Conservation (phyloP, 2,329 filamentous ascomycete genomes). For the Ascochyta fabae region DNA sequence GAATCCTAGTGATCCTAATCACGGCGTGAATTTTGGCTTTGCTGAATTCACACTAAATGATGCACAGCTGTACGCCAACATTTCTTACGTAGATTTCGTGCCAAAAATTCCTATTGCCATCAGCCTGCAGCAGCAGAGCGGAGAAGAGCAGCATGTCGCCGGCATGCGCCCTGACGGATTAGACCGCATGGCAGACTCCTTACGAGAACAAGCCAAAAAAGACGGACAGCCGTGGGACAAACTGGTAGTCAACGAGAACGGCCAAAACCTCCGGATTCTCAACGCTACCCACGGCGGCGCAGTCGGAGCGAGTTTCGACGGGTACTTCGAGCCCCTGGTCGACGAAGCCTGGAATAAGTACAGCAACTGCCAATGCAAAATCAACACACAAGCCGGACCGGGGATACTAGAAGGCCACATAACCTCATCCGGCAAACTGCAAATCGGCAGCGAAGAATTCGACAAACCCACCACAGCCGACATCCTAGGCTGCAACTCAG, state of each 20-base stretch:
- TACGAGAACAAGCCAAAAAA: conserved; percentile 10
- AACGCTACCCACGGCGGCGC: conserved; percentile 14
- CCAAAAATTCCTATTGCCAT: conserved; percentile 12
- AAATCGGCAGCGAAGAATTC: conserved; percentile 12
- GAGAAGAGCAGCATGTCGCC: conserved; percentile 5
- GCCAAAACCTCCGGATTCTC: conserved; percentile 3
- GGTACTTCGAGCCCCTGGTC: conserved; percentile 17
- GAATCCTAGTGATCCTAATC: conserved; percentile 14
- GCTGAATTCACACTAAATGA: conserved; percentile 13
- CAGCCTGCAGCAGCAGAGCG: conserved; percentile 1
- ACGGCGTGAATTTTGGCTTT: conserved; percentile 13
- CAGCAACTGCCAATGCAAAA: conserved; percentile 2
- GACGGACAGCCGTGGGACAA: conserved; percentile 14
- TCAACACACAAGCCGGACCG: conserved; percentile 11
- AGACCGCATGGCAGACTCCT: conserved; percentile 7
- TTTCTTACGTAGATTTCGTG: conserved; percentile 14
- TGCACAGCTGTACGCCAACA: conserved; percentile 14
- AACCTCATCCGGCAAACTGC: conserved; percentile 3
- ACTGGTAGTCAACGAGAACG: conserved; percentile 4
- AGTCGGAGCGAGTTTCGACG: conserved; percentile 10
- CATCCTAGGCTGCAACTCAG: conserved; percentile 13
- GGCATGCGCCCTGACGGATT: conserved; percentile 11
- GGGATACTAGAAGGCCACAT: conserved; percentile 7
- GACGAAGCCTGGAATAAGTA: conserved; percentile 14
- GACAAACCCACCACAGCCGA: conserved; percentile 11